Conservation (phyloP, 805 yeast genomes). For the Lachancea lanzarotensis region DNA sequence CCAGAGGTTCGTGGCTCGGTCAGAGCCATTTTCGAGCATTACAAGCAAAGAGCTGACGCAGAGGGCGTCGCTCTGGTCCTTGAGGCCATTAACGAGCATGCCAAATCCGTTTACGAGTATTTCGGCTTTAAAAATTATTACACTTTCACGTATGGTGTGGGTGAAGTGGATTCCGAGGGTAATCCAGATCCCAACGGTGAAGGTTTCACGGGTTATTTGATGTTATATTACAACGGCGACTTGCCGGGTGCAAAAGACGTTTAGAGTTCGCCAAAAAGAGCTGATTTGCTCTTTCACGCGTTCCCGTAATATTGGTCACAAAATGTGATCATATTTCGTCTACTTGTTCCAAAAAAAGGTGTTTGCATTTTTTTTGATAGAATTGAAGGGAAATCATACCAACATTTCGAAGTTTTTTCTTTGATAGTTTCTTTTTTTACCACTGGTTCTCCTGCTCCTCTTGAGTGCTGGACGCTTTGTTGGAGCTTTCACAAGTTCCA, state of each 20-base stretch:
- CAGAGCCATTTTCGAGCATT: slow-evolving; percentile 26
- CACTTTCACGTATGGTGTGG: slow-evolving; percentile 28
- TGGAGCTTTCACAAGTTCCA: not conserved
- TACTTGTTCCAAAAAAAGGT: slow-evolving; percentile 7
- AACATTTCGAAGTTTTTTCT: slow-evolving; percentile 10
- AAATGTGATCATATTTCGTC: too few relatives aligned
- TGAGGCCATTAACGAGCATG: slow-evolving; percentile 31
- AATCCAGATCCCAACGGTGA: slow-evolving; percentile 24
- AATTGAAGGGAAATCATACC: slow-evolving; percentile 5
- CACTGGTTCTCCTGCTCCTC: not conserved
- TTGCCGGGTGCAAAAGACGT: slow-evolving; percentile 11
- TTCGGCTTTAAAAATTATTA: slow-evolving; percentile 29
- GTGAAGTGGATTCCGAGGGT: slow-evolving; percentile 28
- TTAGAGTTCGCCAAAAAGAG: too few relatives aligned
- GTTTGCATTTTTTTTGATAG: slow-evolving; percentile 11
- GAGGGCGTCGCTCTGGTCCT: slow-evolving; percentile 29
- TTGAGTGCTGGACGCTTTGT: not conserved
- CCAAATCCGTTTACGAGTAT: slow-evolving; percentile 31
- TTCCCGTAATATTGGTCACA: too few relatives aligned
- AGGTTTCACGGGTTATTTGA: slow-evolving; percentile 29
- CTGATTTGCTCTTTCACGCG: too few relatives aligned
- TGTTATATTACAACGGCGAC: slow-evolving; percentile 30
- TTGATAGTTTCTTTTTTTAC: slow-evolving; percentile 2
- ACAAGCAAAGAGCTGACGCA: slow-evolving; percentile 26
- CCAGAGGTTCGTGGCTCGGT: slow-evolving; percentile 29